phyloP scores from a whole-genome alignment of 805 yeast genomes.

The Sporopachydermia lactativora region DNA sequence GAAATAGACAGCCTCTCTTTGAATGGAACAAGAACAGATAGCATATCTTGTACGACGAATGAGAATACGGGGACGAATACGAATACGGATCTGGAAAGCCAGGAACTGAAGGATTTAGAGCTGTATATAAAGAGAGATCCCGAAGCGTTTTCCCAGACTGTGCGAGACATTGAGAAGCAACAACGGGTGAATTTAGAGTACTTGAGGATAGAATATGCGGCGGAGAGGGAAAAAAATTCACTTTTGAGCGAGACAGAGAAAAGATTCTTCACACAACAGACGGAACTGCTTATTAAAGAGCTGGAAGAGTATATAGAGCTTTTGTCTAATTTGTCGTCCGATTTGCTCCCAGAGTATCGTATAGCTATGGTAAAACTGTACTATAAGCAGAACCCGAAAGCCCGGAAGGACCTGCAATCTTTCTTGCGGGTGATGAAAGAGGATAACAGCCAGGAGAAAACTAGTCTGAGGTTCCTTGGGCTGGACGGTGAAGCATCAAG shows the following conservation, averaged over 20 bases:
- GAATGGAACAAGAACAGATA: no score
- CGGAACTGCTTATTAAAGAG: background rate
- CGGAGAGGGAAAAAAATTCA: background rate
- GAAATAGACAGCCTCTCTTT: background rate
- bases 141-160: background rate
- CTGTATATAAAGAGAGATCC: background rate
- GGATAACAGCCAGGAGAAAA: no score
- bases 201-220: background rate
- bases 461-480: background rate
- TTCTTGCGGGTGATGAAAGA: background rate
- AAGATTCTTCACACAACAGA: background rate
- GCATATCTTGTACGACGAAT: no score
- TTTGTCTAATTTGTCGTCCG: background rate
- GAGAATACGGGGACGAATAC: no score
- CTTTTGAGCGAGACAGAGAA: background rate
- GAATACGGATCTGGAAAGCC: background rate
- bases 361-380: background rate
- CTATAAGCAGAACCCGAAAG: background rate
- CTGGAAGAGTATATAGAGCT: background rate
- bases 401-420: background rate
- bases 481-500: background rate
- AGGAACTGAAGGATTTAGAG: background rate
- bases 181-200: background rate
- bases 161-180: background rate
- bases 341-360: background rate